Conservation (phyloP, 352 stramenopile genomes). For the Aphanomyces stellatus region DNA sequence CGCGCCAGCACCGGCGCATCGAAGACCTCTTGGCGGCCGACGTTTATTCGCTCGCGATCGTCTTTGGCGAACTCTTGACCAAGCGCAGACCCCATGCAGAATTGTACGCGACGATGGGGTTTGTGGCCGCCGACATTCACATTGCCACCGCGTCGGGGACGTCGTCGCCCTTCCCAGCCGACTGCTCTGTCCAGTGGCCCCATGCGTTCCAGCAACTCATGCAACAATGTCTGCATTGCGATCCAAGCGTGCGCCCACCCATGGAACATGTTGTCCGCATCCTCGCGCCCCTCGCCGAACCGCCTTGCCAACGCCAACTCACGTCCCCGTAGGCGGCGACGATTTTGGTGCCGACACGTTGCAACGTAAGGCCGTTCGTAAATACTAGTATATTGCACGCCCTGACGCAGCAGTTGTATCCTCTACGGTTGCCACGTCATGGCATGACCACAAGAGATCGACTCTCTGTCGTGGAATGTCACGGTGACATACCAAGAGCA, state of each 20-base stretch:
- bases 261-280: neutral
- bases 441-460: no score
- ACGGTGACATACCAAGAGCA: no score
- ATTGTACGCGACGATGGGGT: neutral
- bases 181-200: neutral
- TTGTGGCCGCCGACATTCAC: neutral
- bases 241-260: neutral
- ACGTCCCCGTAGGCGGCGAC: no score
- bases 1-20: no score
- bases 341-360: no score
- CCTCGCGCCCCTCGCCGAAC: neutral
- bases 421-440: no score
- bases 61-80: conserved; percentile 1
- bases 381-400: no score
- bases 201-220: neutral
- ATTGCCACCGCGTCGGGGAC: neutral
- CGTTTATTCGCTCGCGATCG: neutral
- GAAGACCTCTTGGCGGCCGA: neutral
- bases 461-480: no score
- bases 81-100: neutral
- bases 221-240: neutral
- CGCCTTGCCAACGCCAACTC: no score
- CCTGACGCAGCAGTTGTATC: no score
- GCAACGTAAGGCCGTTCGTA: no score
- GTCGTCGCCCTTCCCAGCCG: neutral